phyloP scores from a whole-genome alignment of 139 green algal species.

The Chloropicon primus region DNA sequence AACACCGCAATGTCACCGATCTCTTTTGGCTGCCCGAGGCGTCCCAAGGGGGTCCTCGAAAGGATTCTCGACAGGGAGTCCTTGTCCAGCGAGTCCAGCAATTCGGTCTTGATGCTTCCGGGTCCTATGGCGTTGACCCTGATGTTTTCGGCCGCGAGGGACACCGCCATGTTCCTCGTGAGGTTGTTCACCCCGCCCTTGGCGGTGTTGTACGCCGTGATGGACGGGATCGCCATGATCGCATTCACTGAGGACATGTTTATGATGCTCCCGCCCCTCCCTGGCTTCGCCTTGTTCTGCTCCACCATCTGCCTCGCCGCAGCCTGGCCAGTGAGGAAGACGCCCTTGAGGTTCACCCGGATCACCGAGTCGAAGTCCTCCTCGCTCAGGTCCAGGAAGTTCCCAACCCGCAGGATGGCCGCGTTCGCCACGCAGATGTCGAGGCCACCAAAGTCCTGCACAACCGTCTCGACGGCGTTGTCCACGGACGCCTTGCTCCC shows the following conservation, averaged over 20 bases:
- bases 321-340: constrained; percentile 54
- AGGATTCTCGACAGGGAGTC: constrained; percentile 27
- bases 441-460: constrained; percentile 40
- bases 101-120: constrained; percentile 66
- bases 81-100: constrained; percentile 34
- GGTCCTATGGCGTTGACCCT: constrained; percentile 69
- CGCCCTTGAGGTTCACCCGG: constrained; percentile 70
- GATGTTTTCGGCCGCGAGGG: constrained; percentile 61
- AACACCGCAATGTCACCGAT: constrained; percentile 53
- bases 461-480: constrained; percentile 28
- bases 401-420: constrained; percentile 50
- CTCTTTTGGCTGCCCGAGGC: constrained; percentile 58
- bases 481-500: constrained; percentile 36
- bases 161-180: constrained; percentile 59
- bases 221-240: constrained; percentile 53
- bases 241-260: constrained; percentile 73
- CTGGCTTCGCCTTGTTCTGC: constrained; percentile 23
- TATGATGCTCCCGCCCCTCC: constrained; percentile 54
- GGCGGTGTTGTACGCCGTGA: constrained; percentile 15
- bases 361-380: constrained; percentile 68
- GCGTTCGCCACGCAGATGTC: constrained; percentile 54
- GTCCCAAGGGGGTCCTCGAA: constrained; percentile 50
- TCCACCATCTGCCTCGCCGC: constrained; percentile 53
- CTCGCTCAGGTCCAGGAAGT: constrained; percentile 73
- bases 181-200: constrained; percentile 79